Base-by-base conservation (phyloP, 352 stramenopile species). In the Pythium coloratum region DNA sequence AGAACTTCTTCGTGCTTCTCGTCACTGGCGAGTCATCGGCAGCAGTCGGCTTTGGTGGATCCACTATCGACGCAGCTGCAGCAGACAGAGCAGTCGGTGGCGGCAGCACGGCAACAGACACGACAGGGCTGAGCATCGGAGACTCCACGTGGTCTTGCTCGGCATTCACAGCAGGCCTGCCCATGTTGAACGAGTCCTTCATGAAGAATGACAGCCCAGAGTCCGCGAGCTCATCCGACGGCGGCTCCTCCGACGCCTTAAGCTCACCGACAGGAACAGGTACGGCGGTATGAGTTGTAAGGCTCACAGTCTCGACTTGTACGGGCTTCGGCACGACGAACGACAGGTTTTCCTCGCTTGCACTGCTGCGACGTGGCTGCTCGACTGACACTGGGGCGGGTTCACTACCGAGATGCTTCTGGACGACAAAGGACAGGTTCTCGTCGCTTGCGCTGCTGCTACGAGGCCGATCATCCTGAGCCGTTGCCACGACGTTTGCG, bases 1-100 rank as follows among this genome's bases (percentile, higher is more conserved):
- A 18, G n/a, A 67, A 67, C n/a, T 47, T 67, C n/a, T 47, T 57
- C 2, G 62, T 67, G 24, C 55, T 62, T n/a, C 62, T 53, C 3
- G 49, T 34, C 24, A 44, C 50, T 30, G 18, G 9, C 16, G 40
- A n/a, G 2, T 49, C 40, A 24, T 55, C 50, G 14, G 24, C 8
- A 1, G 60, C 24, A 38, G 30, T 54, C 6, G 47, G 6, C 12
- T 2, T n/a, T 2, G 33, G 28, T 20, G 44, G 16, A 0, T 33
- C 30, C 18, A 55, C 28, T 30, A 36, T 0, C 2, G 33, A 9
- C n/a, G 32, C 1, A 30, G 20, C 0, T 20, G 26, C n/a, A 30
- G 24, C n/a, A 24, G 36, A 18, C 24, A 34, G 6, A 6, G 14
- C 5, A n/a, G 49, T 26, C 20, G 49, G 49, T n/a, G n/a, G 40